Base-by-base conservation (phyloP, 306 rosid species). In the Carpinus fangiana region DNA sequence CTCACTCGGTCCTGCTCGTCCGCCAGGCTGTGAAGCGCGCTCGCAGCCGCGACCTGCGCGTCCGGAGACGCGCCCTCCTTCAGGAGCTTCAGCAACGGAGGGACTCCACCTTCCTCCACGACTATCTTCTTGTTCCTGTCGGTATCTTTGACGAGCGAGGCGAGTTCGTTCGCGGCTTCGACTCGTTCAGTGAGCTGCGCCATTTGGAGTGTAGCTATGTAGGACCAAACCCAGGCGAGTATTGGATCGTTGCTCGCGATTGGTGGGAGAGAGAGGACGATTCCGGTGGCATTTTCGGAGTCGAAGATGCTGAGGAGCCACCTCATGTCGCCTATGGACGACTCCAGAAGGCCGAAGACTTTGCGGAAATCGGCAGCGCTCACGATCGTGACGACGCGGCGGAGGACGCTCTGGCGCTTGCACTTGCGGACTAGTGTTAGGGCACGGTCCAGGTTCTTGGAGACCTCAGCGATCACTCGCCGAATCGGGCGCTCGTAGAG, bases 221-320 rank as follows among this genome's bases (percentile, higher is more conserved):
- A 87, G 13, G 97, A 92, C 97, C 97, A 92, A 34, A 92, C 93
- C 97, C 93, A 92, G 0, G 94, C 83, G 4, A 92, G 67, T 55
- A 88, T 92, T 12, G 97, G 97, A 67, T 90, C 97, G 79, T 90
- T 92, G 79, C 94, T 92, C 1, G 97, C 93, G 72, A 92, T 88
- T 12, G 94, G 94, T 5, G 97, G 88, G 0, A 92, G 91, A 0
- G 94, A 81, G 1, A 88, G 70, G 2, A 78, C 89, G 21, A 90
- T 86, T 11, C 88, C 87, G 12, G 83, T 87, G 5, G 78, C 73
- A 31, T 86, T 76, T 16, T 81, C 90, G 17, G 80, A 62, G 74
- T 92, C 93, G 48, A 90, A 68, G 53, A 92, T 70, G 41, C 80
- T 79, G 0, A 92, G 82, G 17, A 92, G 88, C 97, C 97, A 92